These are phyloP conservation scores for Drosera capensis DNA, from an alignment of 148 eudicot genomes.

Conservation along the genomic window DNA sequence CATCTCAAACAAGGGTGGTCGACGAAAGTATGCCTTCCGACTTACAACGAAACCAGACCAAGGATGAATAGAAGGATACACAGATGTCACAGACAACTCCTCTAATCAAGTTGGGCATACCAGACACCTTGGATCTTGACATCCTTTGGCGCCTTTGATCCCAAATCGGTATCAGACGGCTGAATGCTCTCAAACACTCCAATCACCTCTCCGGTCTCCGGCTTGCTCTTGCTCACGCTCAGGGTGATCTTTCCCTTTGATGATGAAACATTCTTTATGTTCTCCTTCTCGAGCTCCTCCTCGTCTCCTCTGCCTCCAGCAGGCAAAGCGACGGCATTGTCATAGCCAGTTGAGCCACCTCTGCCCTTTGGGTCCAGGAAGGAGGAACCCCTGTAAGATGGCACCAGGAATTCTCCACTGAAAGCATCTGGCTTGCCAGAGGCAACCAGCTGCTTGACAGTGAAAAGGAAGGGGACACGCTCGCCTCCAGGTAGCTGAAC, in stretches of 20 bases:
- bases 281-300: slow-evolving; percentile 90
- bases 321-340: slow-evolving; percentile 90
- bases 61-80: background rate
- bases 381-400: slow-evolving; percentile 95
- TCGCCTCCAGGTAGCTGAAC: slow-evolving; percentile 98
- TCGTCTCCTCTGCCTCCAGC: slow-evolving; percentile 99
- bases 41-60: slow-evolving; percentile 14
- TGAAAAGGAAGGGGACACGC: slow-evolving; percentile 92
- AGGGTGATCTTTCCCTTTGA: slow-evolving; percentile 13
- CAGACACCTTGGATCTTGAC: slow-evolving; percentile 93
- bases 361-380: slow-evolving; percentile 99
- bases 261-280: slow-evolving; percentile 59
- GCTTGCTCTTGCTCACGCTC: slow-evolving; percentile 30
- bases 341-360: slow-evolving; percentile 95
- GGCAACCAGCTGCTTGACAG: slow-evolving; percentile 85
- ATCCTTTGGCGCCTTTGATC: slow-evolving; percentile 86
- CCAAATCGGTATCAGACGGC: slow-evolving; percentile 98
- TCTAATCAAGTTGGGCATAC: slow-evolving; percentile 84
- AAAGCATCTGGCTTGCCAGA: slow-evolving; percentile 79
- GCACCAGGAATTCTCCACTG: slow-evolving; percentile 71
- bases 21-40: background rate
- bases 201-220: slow-evolving; percentile 84
- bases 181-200: slow-evolving; percentile 94
- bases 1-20: too few species aligned
- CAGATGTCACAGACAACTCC: slow-evolving; percentile 9